Base-by-base conservation (phyloP, 1,139 yeast species). In the Sugiyamaella grinbergsii region DNA sequence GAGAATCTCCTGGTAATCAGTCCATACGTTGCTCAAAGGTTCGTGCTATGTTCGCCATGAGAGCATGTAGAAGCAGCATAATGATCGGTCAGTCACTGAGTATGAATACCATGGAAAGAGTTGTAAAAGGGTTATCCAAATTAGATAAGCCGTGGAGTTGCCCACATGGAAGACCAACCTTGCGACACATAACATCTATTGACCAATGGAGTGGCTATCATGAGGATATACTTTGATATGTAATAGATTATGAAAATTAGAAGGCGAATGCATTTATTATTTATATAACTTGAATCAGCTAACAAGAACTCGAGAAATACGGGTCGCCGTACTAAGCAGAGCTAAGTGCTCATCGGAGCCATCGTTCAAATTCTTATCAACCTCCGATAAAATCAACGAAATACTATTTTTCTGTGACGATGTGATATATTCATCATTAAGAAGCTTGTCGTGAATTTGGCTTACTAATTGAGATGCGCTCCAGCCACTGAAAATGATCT, bases 81-180 rank as follows among this genome's bases (percentile, higher is more conserved):
- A 94, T 93, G 99, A 82, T 93, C 47, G 99, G 99, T 0, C 84
- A 80, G 57, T 78, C 85, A 1, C 71, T 93, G 44, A 76, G 74
- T 4, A 61, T 53, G 20, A 70, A 67, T 7, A 77, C 80, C 5
- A 94, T 94, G 99, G 65, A 68, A 1, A 70, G 66, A 41, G 81
- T 93, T 1, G 91, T 93, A 2, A 66, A 71, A 26, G 79, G 90
- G 60, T 71, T 94, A 51, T 81, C 94, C 18, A 71, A 68, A 0
- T 71, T 94, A 33, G 93, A 90, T 56, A 88, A 88, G 62, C 99
- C 99, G 0, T 94, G 98, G 98, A 93, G 91, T 63, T 93, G 99
- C 67, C 99, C 99, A 0, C 99, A 93, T 69, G 98, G 99, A 0
- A 73, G 99, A 55, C 99, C 98, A 0, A 93, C 99, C 1, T 81